phyloP scores from a whole-genome alignment of 352 stramenopile genomes.

The Phytophthora idaei region DNA sequence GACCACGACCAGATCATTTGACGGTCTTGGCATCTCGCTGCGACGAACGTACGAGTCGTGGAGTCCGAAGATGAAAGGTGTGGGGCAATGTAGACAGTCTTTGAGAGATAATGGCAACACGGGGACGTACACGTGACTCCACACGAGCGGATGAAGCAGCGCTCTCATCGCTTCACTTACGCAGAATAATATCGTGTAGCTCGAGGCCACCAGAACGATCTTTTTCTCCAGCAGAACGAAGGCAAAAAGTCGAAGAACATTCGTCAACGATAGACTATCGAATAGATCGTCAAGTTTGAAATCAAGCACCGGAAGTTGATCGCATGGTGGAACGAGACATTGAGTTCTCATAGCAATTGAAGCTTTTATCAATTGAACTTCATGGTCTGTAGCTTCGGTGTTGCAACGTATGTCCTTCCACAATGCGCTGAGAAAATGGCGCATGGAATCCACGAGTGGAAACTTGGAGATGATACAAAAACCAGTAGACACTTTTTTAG shows the following conservation, averaged over 20 bases:
- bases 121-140: conserved; percentile 83
- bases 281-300: conserved; percentile 55
- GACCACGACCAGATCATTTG: conserved; percentile 58
- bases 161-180: conserved; percentile 58
- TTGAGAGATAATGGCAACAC: conserved; percentile 67
- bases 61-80: conserved; percentile 79
- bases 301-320: conserved; percentile 34
- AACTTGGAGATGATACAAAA: conserved; percentile 65
- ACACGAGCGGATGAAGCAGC: conserved; percentile 66
- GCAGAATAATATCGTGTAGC: conserved; percentile 66
- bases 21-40: conserved; percentile 53
- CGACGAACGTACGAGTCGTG: conserved; percentile 62
- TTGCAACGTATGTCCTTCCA: conserved; percentile 16
- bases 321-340: not conserved
- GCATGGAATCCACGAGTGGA: conserved; percentile 55
- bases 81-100: conserved; percentile 76
- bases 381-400: not conserved
- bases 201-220: conserved; percentile 72
- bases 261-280: conserved; percentile 59
- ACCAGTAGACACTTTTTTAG: conserved; percentile 16
- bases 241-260: conserved; percentile 67
- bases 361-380: conserved; percentile 2
- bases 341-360: conserved; percentile 11
- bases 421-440: conserved; percentile 41
- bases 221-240: conserved; percentile 75